Percentiles rank a stretch among this genome's conserved stretches.
phyloP scores from a whole-genome alignment of 2,329 filamentous ascomycete genomes.

The Chalaropsis ovoidea region DNA sequence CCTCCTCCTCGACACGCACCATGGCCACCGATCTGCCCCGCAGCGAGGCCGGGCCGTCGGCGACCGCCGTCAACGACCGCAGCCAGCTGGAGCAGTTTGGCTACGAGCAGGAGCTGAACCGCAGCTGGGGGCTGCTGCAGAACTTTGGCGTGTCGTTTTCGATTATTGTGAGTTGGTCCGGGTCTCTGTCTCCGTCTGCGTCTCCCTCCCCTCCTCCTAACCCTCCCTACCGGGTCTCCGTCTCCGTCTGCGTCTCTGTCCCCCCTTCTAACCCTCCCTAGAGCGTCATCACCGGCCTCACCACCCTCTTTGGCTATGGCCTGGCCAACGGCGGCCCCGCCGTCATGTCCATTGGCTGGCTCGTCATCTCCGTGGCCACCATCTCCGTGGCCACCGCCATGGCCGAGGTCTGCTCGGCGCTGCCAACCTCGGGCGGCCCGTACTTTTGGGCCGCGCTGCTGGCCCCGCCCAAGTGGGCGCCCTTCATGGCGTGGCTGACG shows the following conservation, averaged over 20 bases:
- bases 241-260: too few relatives aligned
- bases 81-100: conserved; percentile 39
- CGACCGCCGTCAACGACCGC: conserved; percentile 37
- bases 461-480: conserved; percentile 34
- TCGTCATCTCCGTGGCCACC: conserved; percentile 41
- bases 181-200: too few relatives aligned
- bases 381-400: conserved; percentile 40
- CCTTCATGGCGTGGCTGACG: conserved; percentile 30
- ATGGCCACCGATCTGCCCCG: conserved; percentile 16
- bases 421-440: conserved; percentile 48
- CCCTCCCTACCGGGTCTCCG: not conserved
- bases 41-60: conserved; percentile 18
- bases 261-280: conserved; percentile 27
- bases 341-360: conserved; percentile 48
- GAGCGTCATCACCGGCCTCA: conserved; percentile 51
- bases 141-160: conserved; percentile 54
- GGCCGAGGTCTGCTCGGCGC: conserved; percentile 50
- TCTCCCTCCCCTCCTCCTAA: conserved; percentile 1
- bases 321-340: conserved; percentile 45
- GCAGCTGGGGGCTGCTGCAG: conserved; percentile 49
- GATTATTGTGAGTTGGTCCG: conserved; percentile 41
- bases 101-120: conserved; percentile 44
- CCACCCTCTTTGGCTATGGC: conserved; percentile 49
- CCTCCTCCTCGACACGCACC: not conserved
- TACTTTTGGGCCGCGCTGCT: conserved; percentile 53